Evolutionary conservation across 2,329 filamentous ascomycete genomes (phyloP), one percentile per base, ranked within the genome.

Genomic region (Trichoderma aggressivum): DNA sequence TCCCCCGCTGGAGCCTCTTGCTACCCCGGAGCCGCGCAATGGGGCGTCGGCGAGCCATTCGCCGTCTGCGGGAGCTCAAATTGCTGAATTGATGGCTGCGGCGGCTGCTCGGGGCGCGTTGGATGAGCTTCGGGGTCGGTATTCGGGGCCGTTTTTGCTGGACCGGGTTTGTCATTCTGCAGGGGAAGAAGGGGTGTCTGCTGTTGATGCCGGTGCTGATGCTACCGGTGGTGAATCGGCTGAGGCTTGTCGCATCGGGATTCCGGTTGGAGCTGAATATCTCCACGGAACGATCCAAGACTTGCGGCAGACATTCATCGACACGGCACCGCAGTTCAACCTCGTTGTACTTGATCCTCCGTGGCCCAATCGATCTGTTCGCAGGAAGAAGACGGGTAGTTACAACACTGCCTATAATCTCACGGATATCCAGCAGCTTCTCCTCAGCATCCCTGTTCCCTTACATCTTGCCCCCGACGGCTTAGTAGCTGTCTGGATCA

Each of bases 331-430:
- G 24, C 76, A 78, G 7, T 94, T 95, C 79, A 83, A 92, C 74
- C 82, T 94, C 58, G 84, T 94, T 47, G 79, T 94, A 8, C 82
- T 94, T 24, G 92, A 95, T 77, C 93, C 93, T 3, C 92, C 93
- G 1, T 95, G 93, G 92, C 92, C 92, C 0, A 95, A 94, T 77
- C 87, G 90, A 59, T 94, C 92, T 7, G 92, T 89, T 16, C 86
- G 87, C 74, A 85, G 91, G 50, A 89, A 88, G 47, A 69, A 50
- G 12, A 84, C 74, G 63, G 80, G 82, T 76, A 76, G 84, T 74
- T 88, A 89, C 78, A 73, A 76, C 2, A 87, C 85, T 7, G 84
- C 85, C 6, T 76, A 81, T 64, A 81, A 81, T 71, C 80, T 84
- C 55, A 76, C 81, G 14, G 84, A 87, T 63, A 84, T 89, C 69